These are phyloP conservation scores for Tetrahymena malaccensis DNA, from an alignment of 73 alveolate genomes.

Conservation along the genomic window DNA sequence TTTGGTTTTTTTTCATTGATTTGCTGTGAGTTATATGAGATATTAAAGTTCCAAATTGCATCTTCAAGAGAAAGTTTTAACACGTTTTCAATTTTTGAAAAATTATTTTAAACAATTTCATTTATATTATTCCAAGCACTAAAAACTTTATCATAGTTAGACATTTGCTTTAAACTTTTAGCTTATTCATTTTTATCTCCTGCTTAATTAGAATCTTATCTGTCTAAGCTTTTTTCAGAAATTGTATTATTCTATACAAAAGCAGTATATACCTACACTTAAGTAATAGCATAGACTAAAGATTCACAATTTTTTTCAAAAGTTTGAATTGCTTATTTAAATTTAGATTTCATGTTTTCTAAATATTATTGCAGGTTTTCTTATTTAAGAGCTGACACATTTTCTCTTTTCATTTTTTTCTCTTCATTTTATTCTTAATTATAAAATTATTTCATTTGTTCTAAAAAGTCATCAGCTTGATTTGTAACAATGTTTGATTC, in stretches of 20 bases:
- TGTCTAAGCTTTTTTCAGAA: background rate
- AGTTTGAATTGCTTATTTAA: background rate
- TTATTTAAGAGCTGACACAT: background rate
- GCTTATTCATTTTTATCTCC: background rate
- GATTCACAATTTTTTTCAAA: background rate
- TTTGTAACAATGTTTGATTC: background rate
- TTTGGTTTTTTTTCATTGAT: background rate
- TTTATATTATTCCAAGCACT: background rate
- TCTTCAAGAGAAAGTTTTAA: background rate
- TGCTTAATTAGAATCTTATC: background rate
- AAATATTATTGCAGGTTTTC: background rate
- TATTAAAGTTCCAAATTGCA: background rate
- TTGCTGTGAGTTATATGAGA: background rate
- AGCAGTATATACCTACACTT: background rate
- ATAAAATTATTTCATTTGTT: background rate
- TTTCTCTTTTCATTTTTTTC: background rate
- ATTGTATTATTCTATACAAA: background rate
- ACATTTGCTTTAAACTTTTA: background rate
- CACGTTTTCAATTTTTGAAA: background rate
- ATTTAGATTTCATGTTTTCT: background rate
- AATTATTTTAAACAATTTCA: background rate
- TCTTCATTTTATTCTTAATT: background rate
- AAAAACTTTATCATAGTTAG: background rate
- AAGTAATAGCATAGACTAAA: background rate
- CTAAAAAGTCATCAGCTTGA: background rate